Evolutionary conservation across 768 basidiomycete species (phyloP), one percentile per base, ranked within the genome.

Genomic region (Boletus vinaceobasis): DNA sequence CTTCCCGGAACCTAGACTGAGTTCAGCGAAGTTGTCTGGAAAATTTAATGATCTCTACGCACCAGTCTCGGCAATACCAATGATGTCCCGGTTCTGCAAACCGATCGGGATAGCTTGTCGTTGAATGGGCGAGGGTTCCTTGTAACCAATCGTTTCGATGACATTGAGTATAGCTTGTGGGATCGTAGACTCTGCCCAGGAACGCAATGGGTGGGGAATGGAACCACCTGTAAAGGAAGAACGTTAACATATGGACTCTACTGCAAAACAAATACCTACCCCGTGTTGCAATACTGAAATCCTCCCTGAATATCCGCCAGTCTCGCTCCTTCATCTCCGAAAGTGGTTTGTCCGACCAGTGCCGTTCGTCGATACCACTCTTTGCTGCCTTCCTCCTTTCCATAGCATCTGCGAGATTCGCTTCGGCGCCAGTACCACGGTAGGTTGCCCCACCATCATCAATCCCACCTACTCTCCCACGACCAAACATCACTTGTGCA

Each of bases 91-190:
- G 65, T 95, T 94, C 67, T 95, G 92, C 59, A 98, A 73, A 43
- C 97, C 97, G 55, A 99, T 98, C n/a, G 97, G 97, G 58, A 99
- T 99, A 8, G 97, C 97, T 70, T 98, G 97, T 36, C 97, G 81
- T 72, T 99, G 97, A 68, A 99, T 99, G 7, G 97, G 86, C 35
- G 90, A 92, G 1, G 97, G 97, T 56, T 98, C 96, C 65, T 92
- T 94, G 77, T 99, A 99, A 0, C 97, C 97, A 71, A 98, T 88
- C 64, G 81, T 76, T 31, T 90, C 93, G 49, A 99, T 91, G 53
- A 93, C 85, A 43, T 86, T 86, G 43, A 96, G 74, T 43, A 99
- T 87, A 13, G 77, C 60, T 57, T 79, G 72, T 9, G 94, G 95
- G 43, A 98, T 98, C 17, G 68, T 73, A 4, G 91, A 94, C 66